Evolutionary conservation across 2,329 filamentous ascomycete genomes (phyloP).

Genomic region (Pseudogymnoascus pannorum): DNA sequence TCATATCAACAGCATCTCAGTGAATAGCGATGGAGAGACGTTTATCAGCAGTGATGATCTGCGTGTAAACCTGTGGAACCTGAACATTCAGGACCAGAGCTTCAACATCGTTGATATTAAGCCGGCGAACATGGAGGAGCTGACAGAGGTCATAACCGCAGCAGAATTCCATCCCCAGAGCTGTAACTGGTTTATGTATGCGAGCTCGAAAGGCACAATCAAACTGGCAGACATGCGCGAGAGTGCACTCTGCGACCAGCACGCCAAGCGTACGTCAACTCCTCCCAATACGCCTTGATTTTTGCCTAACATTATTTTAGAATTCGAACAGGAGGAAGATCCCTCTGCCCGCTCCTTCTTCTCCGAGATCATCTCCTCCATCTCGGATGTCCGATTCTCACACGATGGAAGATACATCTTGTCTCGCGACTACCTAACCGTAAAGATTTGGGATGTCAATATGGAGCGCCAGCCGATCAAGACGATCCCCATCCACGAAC

Average conservation of each 20-base stretch:
- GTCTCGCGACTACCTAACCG: conserved; percentile 93
- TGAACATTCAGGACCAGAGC: conserved; percentile 98
- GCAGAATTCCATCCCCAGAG: conserved; percentile 95
- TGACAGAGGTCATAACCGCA: conserved; percentile 97
- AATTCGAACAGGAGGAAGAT: conserved; percentile 98
- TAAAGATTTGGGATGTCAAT: conserved; percentile 99
- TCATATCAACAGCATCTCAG: conserved; percentile 99
- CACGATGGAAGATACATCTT: conserved; percentile 95
- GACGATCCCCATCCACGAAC: conserved; percentile 97
- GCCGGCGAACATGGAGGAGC: conserved; percentile 98
- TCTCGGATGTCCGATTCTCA: conserved; percentile 96
- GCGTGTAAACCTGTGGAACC: conserved; percentile 96
- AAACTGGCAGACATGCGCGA: conserved; percentile 98
- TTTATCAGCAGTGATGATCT: conserved; percentile 98
- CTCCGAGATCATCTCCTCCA: conserved; percentile 98
- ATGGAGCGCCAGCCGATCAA: conserved; percentile 98
- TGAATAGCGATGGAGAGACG: conserved; percentile 98
- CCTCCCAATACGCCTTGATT: background rate
- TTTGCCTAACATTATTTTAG: conserved; percentile 40
- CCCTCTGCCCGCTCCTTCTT: conserved; percentile 97
- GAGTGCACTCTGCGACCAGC: conserved; percentile 90
- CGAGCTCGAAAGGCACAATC: conserved; percentile 97
- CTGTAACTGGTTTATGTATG: conserved; percentile 99
- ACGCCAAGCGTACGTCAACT: conserved; percentile 69
- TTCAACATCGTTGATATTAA: conserved; percentile 99